Evolutionary conservation across 805 yeast genomes (phyloP).

Genomic region (Candida bentonensis): DNA sequence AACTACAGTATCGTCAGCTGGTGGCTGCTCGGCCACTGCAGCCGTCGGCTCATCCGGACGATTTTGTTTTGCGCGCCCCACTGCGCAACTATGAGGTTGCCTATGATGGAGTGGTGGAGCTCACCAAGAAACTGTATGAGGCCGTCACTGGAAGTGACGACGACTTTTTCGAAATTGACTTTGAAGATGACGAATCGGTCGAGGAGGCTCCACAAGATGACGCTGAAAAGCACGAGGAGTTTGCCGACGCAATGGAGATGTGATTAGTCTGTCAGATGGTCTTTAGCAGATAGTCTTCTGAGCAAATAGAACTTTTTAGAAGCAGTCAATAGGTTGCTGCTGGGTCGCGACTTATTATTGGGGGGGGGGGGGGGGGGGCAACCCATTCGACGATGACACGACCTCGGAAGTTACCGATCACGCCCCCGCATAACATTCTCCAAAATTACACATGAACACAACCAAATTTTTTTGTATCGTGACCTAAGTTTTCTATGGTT

Average conservation of each 20-base stretch:
- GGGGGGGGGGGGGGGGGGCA: no score
- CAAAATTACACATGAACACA: no score
- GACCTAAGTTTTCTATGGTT: no score
- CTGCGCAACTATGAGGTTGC: conserved; percentile 80
- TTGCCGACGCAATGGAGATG: conserved; percentile 18
- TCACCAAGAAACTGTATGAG: conserved; percentile 61
- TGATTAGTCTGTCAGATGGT: conserved; percentile 2
- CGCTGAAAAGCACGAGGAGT: conserved; percentile 22
- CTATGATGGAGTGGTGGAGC: conserved; percentile 81
- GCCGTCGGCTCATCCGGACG: conserved; percentile 9
- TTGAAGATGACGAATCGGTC: conserved; percentile 81
- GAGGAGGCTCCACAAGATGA: conserved; percentile 24
- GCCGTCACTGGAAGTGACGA: conserved; percentile 84
- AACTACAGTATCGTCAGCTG: conserved; percentile 46
- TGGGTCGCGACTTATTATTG: no score
- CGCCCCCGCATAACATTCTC: no score
- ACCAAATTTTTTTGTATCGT: no score
- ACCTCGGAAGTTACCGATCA: no score
- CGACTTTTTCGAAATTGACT: conserved; percentile 91
- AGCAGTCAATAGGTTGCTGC: no score
- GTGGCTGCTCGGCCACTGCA: conserved; percentile 11
- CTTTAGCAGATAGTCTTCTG: no score
- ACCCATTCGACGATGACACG: no score
- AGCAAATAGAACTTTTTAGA: no score
- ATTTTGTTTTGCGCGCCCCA: conserved; percentile 25